These are phyloP conservation scores for Hymenoscyphus occultus DNA, from an alignment of 2,329 filamentous ascomycete genomes.

Conservation along the genomic window DNA sequence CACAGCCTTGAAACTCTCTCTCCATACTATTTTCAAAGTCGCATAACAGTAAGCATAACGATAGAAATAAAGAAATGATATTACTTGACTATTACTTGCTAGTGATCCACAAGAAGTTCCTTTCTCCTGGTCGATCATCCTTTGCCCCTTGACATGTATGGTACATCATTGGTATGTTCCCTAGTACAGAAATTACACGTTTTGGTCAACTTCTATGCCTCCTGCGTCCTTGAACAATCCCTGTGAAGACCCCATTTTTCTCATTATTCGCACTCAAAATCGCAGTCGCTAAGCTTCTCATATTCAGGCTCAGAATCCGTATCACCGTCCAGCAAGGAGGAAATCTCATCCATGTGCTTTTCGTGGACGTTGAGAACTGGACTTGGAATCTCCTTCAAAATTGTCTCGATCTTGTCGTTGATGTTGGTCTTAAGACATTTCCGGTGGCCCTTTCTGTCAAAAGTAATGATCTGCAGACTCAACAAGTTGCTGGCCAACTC, in stretches of 20 bases:
- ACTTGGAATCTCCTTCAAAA: neutral
- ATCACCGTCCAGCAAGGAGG: neutral
- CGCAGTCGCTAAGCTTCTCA: neutral
- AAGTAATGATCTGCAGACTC: neutral
- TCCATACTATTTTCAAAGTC: too few species aligned
- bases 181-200: too few species aligned
- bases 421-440: conserved; percentile 2
- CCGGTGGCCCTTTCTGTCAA: neutral
- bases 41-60: too few species aligned
- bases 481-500: neutral
- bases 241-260: neutral
- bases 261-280: neutral
- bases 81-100: too few species aligned
- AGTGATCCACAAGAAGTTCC: too few species aligned
- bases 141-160: too few species aligned
- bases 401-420: neutral
- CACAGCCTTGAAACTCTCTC: too few species aligned
- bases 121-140: too few species aligned
- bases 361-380: neutral
- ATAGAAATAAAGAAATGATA: too few species aligned
- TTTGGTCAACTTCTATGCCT: too few species aligned
- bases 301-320: neutral
- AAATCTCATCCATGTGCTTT: neutral
- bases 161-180: too few species aligned
- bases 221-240: neutral